Percentiles rank a stretch among this genome's conserved stretches.
phyloP scores from a whole-genome alignment of 2,329 filamentous ascomycete genomes.

The Tolypocladium tundrense region DNA sequence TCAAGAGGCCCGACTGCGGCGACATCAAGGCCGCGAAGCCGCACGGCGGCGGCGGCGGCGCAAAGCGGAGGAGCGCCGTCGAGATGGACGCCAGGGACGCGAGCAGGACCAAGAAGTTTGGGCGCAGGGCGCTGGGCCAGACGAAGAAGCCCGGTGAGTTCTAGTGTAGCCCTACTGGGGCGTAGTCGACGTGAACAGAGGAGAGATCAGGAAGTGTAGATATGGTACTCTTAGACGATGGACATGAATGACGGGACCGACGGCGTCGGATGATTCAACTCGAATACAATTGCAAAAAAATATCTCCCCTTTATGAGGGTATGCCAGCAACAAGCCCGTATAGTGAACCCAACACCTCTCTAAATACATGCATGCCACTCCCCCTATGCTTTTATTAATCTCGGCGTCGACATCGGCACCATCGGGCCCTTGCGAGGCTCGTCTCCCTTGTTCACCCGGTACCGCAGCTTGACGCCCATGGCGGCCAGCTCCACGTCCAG shows the following conservation, averaged over 20 bases:
- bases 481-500: slow-evolving; percentile 90
- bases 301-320: background rate
- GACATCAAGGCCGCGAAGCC: slow-evolving; percentile 33
- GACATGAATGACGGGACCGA: background rate
- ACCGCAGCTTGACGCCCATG: slow-evolving; percentile 95
- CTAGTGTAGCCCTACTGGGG: background rate
- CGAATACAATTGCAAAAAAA: background rate
- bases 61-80: slow-evolving; percentile 31
- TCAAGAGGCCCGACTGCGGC: slow-evolving; percentile 46
- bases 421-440: slow-evolving; percentile 43
- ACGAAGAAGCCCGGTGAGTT: too few relatives aligned
- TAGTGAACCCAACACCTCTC: background rate
- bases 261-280: background rate
- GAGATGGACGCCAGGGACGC: slow-evolving; percentile 36
- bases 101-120: slow-evolving; percentile 37
- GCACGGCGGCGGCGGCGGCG: slow-evolving; percentile 7
- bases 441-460: slow-evolving; percentile 57
- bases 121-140: slow-evolving; percentile 5
- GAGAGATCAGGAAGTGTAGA: background rate
- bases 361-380: background rate
- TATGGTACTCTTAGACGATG: background rate
- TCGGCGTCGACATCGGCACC: slow-evolving; percentile 23
- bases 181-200: background rate
- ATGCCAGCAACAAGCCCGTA: background rate
- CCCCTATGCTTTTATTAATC: slow-evolving; percentile 2